Evolutionary conservation across 768 basidiomycete species (phyloP).

Genomic region (Leccinum sublutescens): DNA sequence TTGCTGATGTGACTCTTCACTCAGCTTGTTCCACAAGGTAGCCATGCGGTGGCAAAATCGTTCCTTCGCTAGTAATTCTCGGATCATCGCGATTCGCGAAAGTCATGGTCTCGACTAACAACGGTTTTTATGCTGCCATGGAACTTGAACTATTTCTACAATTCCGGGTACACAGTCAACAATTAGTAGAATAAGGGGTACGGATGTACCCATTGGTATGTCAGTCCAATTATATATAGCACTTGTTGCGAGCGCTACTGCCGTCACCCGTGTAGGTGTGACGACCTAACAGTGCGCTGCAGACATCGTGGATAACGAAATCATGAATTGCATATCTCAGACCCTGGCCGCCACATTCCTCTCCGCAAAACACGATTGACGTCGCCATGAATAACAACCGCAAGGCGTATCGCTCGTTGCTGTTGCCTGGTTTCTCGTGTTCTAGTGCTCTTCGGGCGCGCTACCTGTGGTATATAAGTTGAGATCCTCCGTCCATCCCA

Average conservation of each 20-base stretch:
- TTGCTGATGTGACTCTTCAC: neutral
- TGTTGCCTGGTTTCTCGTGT: neutral
- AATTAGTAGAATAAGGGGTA: neutral
- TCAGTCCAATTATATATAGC: neutral
- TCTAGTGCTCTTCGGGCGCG: slow-evolving; percentile 6
- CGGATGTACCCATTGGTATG: neutral
- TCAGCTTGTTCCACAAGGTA: slow-evolving; percentile 4
- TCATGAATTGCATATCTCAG: slow-evolving; percentile 1
- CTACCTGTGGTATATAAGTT: neutral
- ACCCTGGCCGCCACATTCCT: slow-evolving; percentile 7
- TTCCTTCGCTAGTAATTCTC: no score
- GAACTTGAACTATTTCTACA: neutral
- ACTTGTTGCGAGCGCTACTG: neutral
- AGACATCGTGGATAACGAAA: slow-evolving; percentile 6
- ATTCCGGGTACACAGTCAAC: neutral
- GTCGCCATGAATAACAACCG: neutral
- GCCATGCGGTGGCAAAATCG: neutral
- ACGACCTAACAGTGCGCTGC: neutral
- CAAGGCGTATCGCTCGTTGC: neutral
- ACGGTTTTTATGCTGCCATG: neutral
- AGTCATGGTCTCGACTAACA: neutral
- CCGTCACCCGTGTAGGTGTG: neutral
- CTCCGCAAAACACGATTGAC: slow-evolving; percentile 1
- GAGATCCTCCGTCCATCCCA: neutral
- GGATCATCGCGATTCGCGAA: neutral